These are phyloP conservation scores for Trichoderma endophyticum DNA, from an alignment of 2,329 filamentous ascomycete genomes.

Conservation along the genomic window DNA sequence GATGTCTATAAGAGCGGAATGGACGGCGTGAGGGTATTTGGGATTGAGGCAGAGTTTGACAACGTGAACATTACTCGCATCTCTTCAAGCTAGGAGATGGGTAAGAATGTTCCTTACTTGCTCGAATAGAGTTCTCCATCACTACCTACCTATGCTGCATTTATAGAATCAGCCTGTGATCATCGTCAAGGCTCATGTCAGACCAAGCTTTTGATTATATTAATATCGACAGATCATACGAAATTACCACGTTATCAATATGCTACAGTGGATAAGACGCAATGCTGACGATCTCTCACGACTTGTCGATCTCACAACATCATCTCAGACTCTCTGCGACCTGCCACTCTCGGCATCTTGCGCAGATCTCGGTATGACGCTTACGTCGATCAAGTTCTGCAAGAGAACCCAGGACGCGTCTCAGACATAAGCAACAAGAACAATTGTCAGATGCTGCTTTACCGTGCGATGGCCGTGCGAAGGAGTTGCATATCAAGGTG, in stretches of 20 bases:
- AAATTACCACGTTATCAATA: not conserved
- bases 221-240: not conserved
- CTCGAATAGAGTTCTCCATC: not conserved
- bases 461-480: not conserved
- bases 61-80: slow-evolving; percentile 21
- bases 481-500: not conserved
- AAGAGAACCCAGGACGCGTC: not conserved
- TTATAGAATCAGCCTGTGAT: not conserved
- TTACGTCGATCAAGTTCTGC: slow-evolving; percentile 10
- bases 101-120: not conserved
- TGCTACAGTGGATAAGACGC: not conserved
- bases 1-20: slow-evolving; percentile 19
- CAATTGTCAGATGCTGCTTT: not conserved
- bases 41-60: slow-evolving; percentile 23
- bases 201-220: not conserved
- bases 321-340: not conserved
- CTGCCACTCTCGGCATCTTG: not conserved
- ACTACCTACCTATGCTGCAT: not conserved
- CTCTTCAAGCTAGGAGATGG: not conserved
- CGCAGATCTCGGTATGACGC: not conserved
- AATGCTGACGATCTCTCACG: not conserved
- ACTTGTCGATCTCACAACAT: not conserved
- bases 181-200: not conserved
- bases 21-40: slow-evolving; percentile 22
- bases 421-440: not conserved